Evolutionary conservation across 78 protist species (phyloP).

Genomic region (Monosiga brevicollis): DNA sequence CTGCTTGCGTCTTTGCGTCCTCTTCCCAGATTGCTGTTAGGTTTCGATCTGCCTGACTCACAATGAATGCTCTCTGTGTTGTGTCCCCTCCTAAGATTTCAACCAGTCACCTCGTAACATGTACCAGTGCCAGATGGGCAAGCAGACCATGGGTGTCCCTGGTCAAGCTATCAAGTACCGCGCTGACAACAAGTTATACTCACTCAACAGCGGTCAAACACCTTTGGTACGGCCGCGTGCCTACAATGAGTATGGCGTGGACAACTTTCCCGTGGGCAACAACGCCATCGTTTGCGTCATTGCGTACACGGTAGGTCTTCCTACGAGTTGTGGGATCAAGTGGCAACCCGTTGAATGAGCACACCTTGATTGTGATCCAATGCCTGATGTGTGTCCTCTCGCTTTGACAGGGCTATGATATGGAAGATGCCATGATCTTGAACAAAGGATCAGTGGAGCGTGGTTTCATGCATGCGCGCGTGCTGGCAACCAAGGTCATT

Average conservation of each 20-base stretch:
- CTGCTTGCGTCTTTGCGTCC: not conserved
- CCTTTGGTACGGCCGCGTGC: conserved; percentile 51
- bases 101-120: conserved; percentile 93
- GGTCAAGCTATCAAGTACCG: conserved; percentile 59
- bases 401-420: conserved; percentile 36
- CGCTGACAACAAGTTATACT: conserved; percentile 89
- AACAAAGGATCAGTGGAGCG: conserved; percentile 88
- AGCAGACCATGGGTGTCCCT: conserved; percentile 97
- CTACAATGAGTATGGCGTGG: conserved; percentile 48
- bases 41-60: not conserved
- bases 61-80: too few species aligned
- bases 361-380: too few species aligned
- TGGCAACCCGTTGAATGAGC: too few species aligned
- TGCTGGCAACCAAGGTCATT: conserved; percentile 49
- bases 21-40: not conserved
- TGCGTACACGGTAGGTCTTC: conserved; percentile 82
- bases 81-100: too few species aligned
- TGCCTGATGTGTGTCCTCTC: too few species aligned
- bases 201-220: conserved; percentile 56
- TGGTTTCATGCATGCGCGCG: conserved; percentile 85
- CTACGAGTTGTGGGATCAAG: too few species aligned
- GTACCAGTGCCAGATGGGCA: conserved; percentile 88
- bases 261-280: conserved; percentile 89
- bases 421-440: conserved; percentile 80
- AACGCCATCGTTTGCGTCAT: conserved; percentile 95